Percentiles rank a stretch among this genome's conserved stretches.
Evolutionary conservation across 2,329 filamentous ascomycete species (phyloP).

Genomic region (Fusarium tjaetaba): DNA sequence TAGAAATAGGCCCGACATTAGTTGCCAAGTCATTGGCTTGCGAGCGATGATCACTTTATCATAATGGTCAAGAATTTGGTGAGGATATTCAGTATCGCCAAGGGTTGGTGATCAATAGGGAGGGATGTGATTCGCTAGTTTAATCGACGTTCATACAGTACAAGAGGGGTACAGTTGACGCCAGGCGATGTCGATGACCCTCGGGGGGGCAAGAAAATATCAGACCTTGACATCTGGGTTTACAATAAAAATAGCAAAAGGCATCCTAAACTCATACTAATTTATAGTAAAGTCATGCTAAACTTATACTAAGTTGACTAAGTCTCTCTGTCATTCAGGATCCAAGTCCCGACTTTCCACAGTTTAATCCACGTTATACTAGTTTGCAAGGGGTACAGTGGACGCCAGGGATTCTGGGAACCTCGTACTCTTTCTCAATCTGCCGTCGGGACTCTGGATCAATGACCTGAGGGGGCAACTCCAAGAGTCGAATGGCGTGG

Average conservation of each 20-base stretch:
- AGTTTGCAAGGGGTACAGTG: neutral
- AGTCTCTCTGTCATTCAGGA: too few species aligned
- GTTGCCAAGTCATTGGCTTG: neutral
- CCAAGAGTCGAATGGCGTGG: neutral
- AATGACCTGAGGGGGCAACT: neutral
- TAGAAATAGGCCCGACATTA: slow-evolving; percentile 2
- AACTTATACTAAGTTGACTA: too few species aligned
- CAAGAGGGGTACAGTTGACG: neutral
- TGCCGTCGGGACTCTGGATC: neutral
- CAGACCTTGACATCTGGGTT: too few species aligned
- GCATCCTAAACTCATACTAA: too few species aligned
- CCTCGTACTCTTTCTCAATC: neutral
- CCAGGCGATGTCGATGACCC: too few species aligned
- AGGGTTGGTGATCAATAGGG: neutral
- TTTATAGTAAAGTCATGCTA: too few species aligned
- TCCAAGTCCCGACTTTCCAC: too few species aligned
- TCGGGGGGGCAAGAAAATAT: neutral
- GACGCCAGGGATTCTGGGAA: rapidly evolving
- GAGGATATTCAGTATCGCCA: neutral
- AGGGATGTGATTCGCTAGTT: neutral
- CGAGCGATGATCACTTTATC: neutral
- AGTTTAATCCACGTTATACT: too few species aligned
- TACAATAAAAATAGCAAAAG: too few species aligned
- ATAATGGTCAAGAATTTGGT: neutral
- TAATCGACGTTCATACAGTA: neutral